Evolutionary conservation across 2,329 filamentous ascomycete genomes (phyloP), one percentile per base, ranked within the genome.

Genomic region (Ambrosiella beaveri): DNA sequence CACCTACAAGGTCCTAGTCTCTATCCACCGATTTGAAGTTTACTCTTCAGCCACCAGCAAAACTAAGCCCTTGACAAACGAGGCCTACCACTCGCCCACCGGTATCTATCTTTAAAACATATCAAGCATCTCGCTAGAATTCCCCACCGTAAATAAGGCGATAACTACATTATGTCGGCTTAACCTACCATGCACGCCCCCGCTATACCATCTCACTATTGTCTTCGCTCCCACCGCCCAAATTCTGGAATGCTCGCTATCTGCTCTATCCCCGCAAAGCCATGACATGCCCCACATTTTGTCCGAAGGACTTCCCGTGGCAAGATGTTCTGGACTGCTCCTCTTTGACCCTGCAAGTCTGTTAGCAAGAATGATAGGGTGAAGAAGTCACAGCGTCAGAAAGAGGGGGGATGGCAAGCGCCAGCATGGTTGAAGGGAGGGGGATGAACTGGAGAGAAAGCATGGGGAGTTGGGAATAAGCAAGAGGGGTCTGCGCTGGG

Each of bases 291-390:
- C 52, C 57, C 57, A 59, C 57, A 59, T 52, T 59, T 59, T 59
- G 52, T 53, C 57, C 57, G 57, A 59, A 59, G 57, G 57, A 59
- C 44, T 50, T 56, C 44, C 57, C 57, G 57, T 56, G 45, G 47
- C 9, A 36, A n/a, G 35, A 41, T 11, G 8, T 51, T 36, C 47
- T 27, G 19, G 47, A 5, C 27, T 36, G 15, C 19, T 35, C 6
- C 39, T 41, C n/a, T 41, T 41, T 41, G 39, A 12, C 39, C n/a
- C 39, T 41, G 39, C 11, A n/a, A n/a, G n/a, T 41, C 39, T n/a
- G 6, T 6, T 41, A n/a, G 39, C 11, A 41, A 5, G 27, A 19
- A 11, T 27, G 12, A 15, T 41, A n/a, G 8, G n/a, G 44, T 3
- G n/a, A 12, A 6, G 5, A 17, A 13, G 7, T 47, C 44, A 47